These are phyloP conservation scores for Eucalyptus cloeziana DNA, from an alignment of 345 rosid genomes.

Conservation along the genomic window DNA sequence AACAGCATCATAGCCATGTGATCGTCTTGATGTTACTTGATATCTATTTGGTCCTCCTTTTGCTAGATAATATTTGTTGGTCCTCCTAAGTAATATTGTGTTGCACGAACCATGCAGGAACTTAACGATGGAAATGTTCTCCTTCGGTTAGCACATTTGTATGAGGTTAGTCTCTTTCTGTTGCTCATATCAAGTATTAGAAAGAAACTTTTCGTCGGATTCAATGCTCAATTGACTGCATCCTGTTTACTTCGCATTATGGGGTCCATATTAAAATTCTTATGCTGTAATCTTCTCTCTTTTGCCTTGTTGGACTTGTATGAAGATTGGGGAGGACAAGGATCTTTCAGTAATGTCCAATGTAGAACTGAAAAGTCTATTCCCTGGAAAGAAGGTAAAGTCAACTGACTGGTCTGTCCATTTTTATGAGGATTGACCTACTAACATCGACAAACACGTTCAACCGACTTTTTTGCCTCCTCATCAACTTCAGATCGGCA, in stretches of 20 bases:
- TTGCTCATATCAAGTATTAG: not conserved
- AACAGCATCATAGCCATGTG: not conserved
- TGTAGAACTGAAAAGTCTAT: slow-evolving; percentile 32
- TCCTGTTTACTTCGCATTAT: not conserved
- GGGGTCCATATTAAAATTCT: not conserved
- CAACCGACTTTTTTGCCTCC: not conserved
- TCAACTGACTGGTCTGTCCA: not conserved
- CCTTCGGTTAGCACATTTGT: slow-evolving; percentile 82
- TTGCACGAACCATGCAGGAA: slow-evolving; percentile 31
- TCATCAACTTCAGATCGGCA: slow-evolving; percentile 24
- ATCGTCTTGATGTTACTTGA: not conserved
- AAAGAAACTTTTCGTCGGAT: not conserved
- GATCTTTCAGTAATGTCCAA: slow-evolving; percentile 34
- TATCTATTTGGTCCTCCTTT: not conserved
- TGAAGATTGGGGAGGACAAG: slow-evolving; percentile 39
- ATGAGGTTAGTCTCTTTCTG: slow-evolving; percentile 42
- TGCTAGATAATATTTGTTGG: not conserved
- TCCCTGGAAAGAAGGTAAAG: slow-evolving; percentile 35
- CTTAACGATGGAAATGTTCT: slow-evolving; percentile 68
- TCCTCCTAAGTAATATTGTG: not conserved
- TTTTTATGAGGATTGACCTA: not conserved
- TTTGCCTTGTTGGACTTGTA: not conserved
- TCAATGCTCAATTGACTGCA: not conserved
- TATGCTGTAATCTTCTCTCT: not conserved
- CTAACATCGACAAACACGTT: not conserved